These are phyloP conservation scores for Microglena sp. DNA, from an alignment of 139 green algal species.

Conservation along the genomic window DNA sequence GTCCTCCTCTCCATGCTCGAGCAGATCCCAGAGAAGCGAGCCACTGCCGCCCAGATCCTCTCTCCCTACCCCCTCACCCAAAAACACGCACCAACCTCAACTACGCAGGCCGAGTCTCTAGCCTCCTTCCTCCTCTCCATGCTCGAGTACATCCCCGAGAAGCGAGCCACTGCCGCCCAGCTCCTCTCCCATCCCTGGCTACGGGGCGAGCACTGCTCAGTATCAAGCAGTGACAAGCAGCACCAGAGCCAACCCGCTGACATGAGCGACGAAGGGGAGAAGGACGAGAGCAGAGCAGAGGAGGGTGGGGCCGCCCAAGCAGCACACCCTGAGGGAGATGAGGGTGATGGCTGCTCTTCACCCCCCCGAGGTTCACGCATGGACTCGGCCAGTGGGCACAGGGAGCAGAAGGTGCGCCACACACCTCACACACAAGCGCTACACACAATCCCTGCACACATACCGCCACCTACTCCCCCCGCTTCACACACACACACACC, in stretches of 20 bases:
- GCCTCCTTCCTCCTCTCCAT: conserved; percentile 84
- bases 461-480: no score
- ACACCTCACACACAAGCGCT: no score
- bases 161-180: conserved; percentile 72
- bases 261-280: not conserved
- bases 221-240: not conserved
- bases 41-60: conserved; percentile 78
- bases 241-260: not conserved
- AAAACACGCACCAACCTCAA: no score
- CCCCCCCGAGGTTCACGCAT: no score
- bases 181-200: conserved; percentile 62
- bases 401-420: no score
- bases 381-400: no score
- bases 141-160: conserved; percentile 75
- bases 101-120: conserved; percentile 61
- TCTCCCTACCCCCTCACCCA: no score
- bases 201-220: not conserved
- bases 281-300: not conserved
- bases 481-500: no score
- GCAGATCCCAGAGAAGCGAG: conserved; percentile 66
- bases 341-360: no score
- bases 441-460: no score
- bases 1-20: conserved; percentile 93
- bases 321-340: not conserved
- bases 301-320: no score